Evolutionary conservation across 352 stramenopile species (phyloP).

Genomic region (Globisporangium parvum): DNA sequence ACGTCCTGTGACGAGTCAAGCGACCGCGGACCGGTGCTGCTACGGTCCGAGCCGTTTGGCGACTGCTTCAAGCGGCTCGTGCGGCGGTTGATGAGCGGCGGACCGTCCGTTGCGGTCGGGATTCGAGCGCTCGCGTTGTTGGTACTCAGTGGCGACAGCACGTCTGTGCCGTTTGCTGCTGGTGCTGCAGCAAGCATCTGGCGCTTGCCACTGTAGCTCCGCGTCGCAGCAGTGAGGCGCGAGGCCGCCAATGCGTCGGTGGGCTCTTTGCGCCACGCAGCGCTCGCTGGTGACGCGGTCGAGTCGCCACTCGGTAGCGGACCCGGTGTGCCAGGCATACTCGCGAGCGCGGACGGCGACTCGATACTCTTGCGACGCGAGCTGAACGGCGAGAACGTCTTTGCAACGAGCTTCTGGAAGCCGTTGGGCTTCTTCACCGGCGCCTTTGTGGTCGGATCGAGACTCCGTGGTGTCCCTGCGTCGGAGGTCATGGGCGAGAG

Average conservation of each 20-base stretch:
- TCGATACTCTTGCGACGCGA: constrained; percentile 29
- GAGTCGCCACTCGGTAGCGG: too few species aligned
- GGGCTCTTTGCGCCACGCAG: background rate
- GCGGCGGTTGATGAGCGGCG: constrained; percentile 35
- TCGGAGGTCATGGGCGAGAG: background rate
- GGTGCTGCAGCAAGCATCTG: too few species aligned
- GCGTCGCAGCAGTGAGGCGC: background rate
- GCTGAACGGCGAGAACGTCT: constrained; percentile 50
- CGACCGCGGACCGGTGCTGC: background rate
- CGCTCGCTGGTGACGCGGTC: too few species aligned
- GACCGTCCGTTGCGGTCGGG: background rate
- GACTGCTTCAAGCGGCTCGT: constrained; percentile 50
- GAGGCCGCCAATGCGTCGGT: constrained; percentile 1
- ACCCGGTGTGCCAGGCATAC: background rate
- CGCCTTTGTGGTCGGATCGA: constrained; percentile 6
- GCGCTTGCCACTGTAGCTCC: too few species aligned
- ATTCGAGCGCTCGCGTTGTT: background rate
- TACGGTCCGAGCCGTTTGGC: constrained; percentile 27
- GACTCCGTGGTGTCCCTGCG: constrained; percentile 10
- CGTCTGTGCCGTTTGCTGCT: too few species aligned
- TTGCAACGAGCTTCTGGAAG: constrained; percentile 59
- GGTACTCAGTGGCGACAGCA: background rate
- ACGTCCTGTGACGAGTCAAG: constrained; percentile 15
- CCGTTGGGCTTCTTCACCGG: constrained; percentile 37
- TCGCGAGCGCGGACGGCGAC: constrained; percentile 4